A percentile compares a stretch with the other conserved stretches of the same genome.
These are phyloP conservation scores for Sporisorium iseilematis-ciliati DNA, from an alignment of 1,284 basidiomycete species.

Conservation along the genomic window DNA sequence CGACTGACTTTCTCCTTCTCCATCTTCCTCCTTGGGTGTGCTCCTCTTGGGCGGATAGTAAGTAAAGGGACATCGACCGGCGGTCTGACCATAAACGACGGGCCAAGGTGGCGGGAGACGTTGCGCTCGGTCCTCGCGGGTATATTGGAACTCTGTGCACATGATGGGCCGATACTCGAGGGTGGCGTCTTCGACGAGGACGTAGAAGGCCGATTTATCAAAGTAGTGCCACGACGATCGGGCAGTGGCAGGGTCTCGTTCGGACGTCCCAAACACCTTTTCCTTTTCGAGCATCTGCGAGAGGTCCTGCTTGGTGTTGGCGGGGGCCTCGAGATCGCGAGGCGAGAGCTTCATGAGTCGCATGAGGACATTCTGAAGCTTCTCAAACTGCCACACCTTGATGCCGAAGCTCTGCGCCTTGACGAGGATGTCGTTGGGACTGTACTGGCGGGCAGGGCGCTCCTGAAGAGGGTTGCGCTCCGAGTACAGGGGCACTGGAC, in stretches of 20 bases:
- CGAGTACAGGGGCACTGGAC: constrained; percentile 61
- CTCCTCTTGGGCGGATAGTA: constrained; percentile 54
- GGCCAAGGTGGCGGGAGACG: constrained; percentile 72
- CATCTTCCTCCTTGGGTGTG: constrained; percentile 22
- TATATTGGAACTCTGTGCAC: constrained; percentile 73
- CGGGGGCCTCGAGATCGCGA: constrained; percentile 26
- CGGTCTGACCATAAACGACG: constrained; percentile 71
- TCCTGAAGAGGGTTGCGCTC: constrained; percentile 68
- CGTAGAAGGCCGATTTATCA: constrained; percentile 80
- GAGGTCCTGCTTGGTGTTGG: constrained; percentile 62
- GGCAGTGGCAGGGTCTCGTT: constrained; percentile 89
- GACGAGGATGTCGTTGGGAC: constrained; percentile 75
- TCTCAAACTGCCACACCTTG: constrained; percentile 85
- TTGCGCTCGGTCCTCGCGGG: constrained; percentile 34
- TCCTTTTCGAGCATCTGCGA: constrained; percentile 84
- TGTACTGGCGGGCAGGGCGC: constrained; percentile 66
- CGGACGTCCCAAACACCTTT: constrained; percentile 84
- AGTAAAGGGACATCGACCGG: constrained; percentile 70
- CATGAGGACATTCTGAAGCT: constrained; percentile 50
- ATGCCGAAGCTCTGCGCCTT: constrained; percentile 84
- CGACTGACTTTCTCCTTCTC: constrained; percentile 13
- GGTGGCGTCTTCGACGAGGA: constrained; percentile 90
- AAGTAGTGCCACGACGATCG: constrained; percentile 93
- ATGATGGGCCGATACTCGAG: constrained; percentile 77
- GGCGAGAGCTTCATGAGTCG: constrained; percentile 41